These are phyloP conservation scores for Metschnikowia reukaufii DNA, from an alignment of 805 yeast species.

Conservation along the genomic window DNA sequence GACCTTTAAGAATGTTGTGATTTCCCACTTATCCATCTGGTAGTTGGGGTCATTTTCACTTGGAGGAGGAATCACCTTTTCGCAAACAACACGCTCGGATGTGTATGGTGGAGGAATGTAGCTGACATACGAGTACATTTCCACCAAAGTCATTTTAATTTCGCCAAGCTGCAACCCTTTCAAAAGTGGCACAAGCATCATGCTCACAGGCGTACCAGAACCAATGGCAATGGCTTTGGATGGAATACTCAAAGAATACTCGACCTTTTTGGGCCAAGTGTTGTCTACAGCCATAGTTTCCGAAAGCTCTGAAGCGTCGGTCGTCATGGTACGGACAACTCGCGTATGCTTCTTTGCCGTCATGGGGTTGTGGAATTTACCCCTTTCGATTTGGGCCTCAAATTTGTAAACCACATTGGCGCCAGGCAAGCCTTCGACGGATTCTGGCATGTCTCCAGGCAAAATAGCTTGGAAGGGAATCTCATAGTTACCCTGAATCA, in stretches of 20 bases:
- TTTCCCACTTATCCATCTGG: slow-evolving; percentile 67
- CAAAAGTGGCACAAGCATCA: slow-evolving; percentile 72
- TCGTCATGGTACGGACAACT: slow-evolving; percentile 80
- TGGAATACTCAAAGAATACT: slow-evolving; percentile 83
- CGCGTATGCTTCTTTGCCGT: slow-evolving; percentile 70
- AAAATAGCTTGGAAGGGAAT: slow-evolving; percentile 83
- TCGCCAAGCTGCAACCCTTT: slow-evolving; percentile 80
- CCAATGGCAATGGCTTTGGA: slow-evolving; percentile 90
- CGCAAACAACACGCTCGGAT: slow-evolving; percentile 59
- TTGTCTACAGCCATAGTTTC: slow-evolving; percentile 94
- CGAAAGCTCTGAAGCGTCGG: slow-evolving; percentile 82
- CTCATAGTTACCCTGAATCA: slow-evolving; percentile 79
- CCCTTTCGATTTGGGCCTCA: slow-evolving; percentile 80
- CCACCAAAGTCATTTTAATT: slow-evolving; percentile 67
- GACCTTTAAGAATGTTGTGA: slow-evolving; percentile 55
- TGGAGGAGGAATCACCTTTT: slow-evolving; percentile 45
- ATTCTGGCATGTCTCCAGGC: slow-evolving; percentile 84
- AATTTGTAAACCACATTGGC: slow-evolving; percentile 71
- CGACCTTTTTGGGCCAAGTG: slow-evolving; percentile 93
- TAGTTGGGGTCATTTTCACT: slow-evolving; percentile 44
- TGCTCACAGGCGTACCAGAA: slow-evolving; percentile 64
- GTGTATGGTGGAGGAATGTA: slow-evolving; percentile 53
- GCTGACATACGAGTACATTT: slow-evolving; percentile 62
- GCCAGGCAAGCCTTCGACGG: slow-evolving; percentile 86
- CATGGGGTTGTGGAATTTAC: slow-evolving; percentile 68